Conservation (phyloP, 2,329 filamentous ascomycete genomes). For the Talaromyces sp. region DNA sequence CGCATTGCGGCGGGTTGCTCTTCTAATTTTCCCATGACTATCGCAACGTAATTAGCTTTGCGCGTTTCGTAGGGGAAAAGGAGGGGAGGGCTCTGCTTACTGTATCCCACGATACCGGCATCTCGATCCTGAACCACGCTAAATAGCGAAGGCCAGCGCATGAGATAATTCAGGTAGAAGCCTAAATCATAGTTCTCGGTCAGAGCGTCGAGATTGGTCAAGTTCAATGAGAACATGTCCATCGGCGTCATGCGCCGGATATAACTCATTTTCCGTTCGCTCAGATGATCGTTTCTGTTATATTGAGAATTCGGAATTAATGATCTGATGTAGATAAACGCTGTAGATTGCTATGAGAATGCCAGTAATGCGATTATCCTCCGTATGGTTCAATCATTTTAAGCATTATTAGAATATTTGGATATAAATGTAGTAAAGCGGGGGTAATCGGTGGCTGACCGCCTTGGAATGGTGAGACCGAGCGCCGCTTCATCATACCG, state of each 20-base stretch:
- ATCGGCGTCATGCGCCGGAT: slow-evolving; percentile 79
- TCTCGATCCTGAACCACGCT: slow-evolving; percentile 81
- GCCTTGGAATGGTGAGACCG: slow-evolving; percentile 11
- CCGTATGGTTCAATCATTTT: background rate
- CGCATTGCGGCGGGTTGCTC: slow-evolving; percentile 72
- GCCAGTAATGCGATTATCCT: background rate
- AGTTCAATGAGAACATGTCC: slow-evolving; percentile 85
- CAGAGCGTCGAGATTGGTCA: slow-evolving; percentile 90
- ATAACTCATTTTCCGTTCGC: slow-evolving; percentile 61
- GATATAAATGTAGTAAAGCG: background rate
- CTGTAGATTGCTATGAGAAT: too few species aligned
- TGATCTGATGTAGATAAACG: background rate
- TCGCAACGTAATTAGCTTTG: background rate
- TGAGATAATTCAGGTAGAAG: slow-evolving; percentile 95
- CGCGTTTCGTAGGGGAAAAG: background rate
- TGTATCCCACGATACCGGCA: slow-evolving; percentile 92
- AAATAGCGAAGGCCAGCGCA: slow-evolving; percentile 93
- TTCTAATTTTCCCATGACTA: slow-evolving; percentile 97
- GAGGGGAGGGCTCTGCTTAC: slow-evolving; percentile 46
- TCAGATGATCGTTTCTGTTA: background rate
- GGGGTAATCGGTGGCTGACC: slow-evolving; percentile 4
- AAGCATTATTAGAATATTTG: background rate
- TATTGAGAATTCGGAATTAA: background rate
- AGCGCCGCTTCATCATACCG: background rate
- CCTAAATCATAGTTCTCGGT: slow-evolving; percentile 97